phyloP scores from a whole-genome alignment of 257 asterid genomes.

The Orobanche coerulescens region DNA sequence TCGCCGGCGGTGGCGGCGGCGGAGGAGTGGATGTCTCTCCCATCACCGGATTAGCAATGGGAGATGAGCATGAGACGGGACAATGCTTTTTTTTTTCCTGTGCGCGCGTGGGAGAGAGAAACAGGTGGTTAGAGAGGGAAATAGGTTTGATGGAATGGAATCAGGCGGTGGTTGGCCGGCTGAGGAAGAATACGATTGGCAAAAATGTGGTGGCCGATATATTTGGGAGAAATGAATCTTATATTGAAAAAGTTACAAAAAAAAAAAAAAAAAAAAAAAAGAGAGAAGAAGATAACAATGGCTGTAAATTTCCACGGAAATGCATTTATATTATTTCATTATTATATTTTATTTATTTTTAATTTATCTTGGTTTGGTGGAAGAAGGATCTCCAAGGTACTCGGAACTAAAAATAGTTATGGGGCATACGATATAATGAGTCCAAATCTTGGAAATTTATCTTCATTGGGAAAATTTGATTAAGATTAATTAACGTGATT shows the following conservation, averaged over 20 bases:
- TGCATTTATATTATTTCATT: not conserved
- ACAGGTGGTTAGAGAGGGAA: not conserved
- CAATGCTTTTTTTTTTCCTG: not conserved
- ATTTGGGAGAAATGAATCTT: not conserved
- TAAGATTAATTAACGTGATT: too few relatives aligned
- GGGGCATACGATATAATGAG: not conserved
- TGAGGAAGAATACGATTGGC: too few relatives aligned
- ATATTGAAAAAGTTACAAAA: not conserved
- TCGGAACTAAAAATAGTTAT: constrained; percentile 14
- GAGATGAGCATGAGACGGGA: constrained; percentile 7
- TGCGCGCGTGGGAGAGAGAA: not conserved
- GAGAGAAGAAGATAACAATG: not conserved
- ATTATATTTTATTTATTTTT: not conserved
- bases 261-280: not conserved
- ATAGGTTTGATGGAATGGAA: not conserved
- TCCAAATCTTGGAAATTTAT: constrained; percentile 3
- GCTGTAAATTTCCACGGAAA: not conserved
- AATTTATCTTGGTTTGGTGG: constrained; percentile 5
- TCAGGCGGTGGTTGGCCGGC: too few relatives aligned
- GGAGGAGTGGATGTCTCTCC: constrained; percentile 44
- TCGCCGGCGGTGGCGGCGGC: constrained; percentile 13
- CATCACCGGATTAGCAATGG: constrained; percentile 47
- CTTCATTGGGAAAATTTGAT: too few relatives aligned
- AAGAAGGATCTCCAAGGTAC: constrained; percentile 17
- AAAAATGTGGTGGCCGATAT: not conserved